Percentiles rank a stretch among this genome's conserved stretches.
phyloP scores from a whole-genome alignment of 148 eudicot genomes.

The Chenopodium berlandieri region DNA sequence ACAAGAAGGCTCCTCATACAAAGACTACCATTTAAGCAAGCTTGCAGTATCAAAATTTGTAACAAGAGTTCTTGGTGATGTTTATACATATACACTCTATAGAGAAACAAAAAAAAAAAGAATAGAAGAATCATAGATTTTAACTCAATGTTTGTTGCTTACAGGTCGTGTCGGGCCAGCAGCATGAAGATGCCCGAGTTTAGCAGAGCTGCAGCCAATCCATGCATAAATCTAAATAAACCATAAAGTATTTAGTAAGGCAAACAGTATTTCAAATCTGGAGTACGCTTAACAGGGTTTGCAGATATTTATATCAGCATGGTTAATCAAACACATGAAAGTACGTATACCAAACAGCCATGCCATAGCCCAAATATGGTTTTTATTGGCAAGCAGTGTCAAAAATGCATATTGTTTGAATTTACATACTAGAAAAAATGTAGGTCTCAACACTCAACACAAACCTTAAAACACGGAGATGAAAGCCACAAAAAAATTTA shows the following conservation, averaged over 20 bases:
- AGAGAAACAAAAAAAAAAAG: too few relatives aligned
- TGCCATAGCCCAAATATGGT: background rate
- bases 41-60: background rate
- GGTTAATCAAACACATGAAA: background rate
- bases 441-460: background rate
- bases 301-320: background rate
- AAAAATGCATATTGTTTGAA: background rate
- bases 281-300: background rate
- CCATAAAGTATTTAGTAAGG: background rate
- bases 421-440: background rate
- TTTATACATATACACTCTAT: background rate
- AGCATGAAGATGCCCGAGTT: slow-evolving; percentile 60
- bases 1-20: background rate
- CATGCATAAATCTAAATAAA: slow-evolving; percentile 63
- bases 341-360: background rate
- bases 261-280: background rate
- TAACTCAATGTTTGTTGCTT: slow-evolving; percentile 28
- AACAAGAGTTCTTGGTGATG: background rate
- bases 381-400: background rate
- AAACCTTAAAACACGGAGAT: background rate
- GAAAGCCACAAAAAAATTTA: background rate
- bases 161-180: slow-evolving; percentile 73
- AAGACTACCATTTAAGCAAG: background rate
- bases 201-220: slow-evolving; percentile 70
- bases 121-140: background rate